Base-by-base conservation (phyloP, 139 green algal genomes). In the Closterium sp. region DNA sequence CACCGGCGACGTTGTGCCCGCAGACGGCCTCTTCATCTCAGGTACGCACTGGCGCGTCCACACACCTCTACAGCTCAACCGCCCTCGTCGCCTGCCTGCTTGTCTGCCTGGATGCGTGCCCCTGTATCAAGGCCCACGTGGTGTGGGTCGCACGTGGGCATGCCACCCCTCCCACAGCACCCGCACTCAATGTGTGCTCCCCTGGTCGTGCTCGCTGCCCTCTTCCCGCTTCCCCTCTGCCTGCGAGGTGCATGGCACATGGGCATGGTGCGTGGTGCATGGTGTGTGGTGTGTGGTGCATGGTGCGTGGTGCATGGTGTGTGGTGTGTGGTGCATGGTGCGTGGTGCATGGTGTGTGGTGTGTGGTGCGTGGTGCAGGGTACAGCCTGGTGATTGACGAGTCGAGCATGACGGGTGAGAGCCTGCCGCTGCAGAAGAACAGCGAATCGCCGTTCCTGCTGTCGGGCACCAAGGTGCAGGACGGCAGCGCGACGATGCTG, bases 401-500 rank as follows among this genome's bases (percentile, higher is more conserved):
- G 94, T 97, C 98, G 0, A 97, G 95, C 19, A 95, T 99, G 8
- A 99, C 98, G 9, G 98, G 98, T 7, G 98, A 99, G 94, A 96
- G 94, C 23, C 97, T 98, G 43, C 97, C 97, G 19, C 55, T 92
- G 87, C 91, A 97, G 83, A 97, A 95, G 88, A 97, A 99, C 94
- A 97, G 96, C 66, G 96, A 97, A 87, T 98, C 97, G 30, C 93
- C 92, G 64, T 94, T 88, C 33, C 35, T 94, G 64, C 84, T 94
- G 31, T 85, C 86, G 28, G 93, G 93, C 9, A 93, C 91, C 33
- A 92, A 98, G 95, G 97, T 98, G 34, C 87, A 91, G 31, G 87
- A 94, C 16, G 94, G 94, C 19, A 34, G 5, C 16, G 88, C 38
- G 32, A 89, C 30, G 16, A 38, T 94, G 81, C 34, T 95, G 32